phyloP scores from a whole-genome alignment of 495 filamentous ascomycete species.

The Daldinia bambusicola region DNA sequence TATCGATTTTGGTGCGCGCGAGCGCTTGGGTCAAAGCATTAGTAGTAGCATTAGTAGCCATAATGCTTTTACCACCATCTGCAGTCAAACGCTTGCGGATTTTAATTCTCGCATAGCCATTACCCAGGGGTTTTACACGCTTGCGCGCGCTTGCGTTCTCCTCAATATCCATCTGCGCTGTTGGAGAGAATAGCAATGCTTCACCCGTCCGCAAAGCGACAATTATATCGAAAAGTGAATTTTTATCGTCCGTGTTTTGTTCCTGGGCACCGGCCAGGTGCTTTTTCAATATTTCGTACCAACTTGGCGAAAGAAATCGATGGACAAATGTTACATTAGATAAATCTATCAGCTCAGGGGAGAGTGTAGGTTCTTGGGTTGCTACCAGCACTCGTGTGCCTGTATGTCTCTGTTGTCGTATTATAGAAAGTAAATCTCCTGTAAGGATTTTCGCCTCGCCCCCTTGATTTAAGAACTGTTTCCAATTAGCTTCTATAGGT shows the following conservation, averaged over 20 bases:
- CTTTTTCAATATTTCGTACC: conserved; percentile 59
- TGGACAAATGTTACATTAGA: conserved; percentile 69
- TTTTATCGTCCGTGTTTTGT: neutral
- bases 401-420: conserved; percentile 68
- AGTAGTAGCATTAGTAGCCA: conserved; percentile 1
- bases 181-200: neutral
- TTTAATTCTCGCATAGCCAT: neutral
- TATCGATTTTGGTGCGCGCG: neutral
- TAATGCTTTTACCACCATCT: neutral
- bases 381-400: conserved; percentile 66
- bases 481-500: neutral
- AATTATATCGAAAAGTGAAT: neutral
- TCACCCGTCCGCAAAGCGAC: neutral
- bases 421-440: conserved; percentile 62
- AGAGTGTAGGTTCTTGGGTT: conserved; percentile 73
- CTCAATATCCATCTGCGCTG: neutral
- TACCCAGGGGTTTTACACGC: neutral
- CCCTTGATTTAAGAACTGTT: neutral
- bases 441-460: conserved; percentile 53
- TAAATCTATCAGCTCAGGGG: conserved; percentile 64
- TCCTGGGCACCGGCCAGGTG: conserved; percentile 50
- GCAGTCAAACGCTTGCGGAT: conserved; percentile 1
- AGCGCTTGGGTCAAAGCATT: neutral
- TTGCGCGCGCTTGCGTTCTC: neutral
- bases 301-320: conserved; percentile 67